These are phyloP conservation scores for Luvunga scandens DNA, from an alignment of 345 rosid genomes.

Conservation along the genomic window DNA sequence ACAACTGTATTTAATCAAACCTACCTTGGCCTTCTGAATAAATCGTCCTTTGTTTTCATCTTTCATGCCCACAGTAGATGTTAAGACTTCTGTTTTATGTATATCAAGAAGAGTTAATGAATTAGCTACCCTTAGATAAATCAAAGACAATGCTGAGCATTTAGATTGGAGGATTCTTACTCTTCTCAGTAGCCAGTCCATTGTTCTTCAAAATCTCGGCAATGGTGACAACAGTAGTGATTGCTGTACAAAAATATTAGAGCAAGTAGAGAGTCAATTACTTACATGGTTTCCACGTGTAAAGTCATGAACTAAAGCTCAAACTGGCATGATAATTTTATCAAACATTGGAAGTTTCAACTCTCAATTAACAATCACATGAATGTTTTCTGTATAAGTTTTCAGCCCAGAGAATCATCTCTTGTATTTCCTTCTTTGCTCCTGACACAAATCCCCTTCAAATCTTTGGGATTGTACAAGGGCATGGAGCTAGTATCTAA, in stretches of 20 bases:
- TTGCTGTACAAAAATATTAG: constrained; percentile 35
- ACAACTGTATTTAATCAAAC: neutral
- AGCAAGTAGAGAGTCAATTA: too few relatives aligned
- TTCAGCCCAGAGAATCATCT: neutral
- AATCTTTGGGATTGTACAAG: neutral
- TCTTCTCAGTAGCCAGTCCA: constrained; percentile 82
- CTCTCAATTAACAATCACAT: neutral
- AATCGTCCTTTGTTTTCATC: constrained; percentile 76
- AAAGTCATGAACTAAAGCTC: neutral
- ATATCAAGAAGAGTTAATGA: neutral
- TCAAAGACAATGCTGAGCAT: neutral
- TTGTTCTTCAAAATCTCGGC: constrained; percentile 94
- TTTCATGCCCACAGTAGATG: constrained; percentile 84
- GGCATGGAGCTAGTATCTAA: neutral
- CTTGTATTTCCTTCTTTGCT: neutral
- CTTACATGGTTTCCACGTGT: neutral
- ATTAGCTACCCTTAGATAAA: neutral
- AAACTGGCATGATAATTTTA: neutral
- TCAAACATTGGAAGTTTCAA: neutral
- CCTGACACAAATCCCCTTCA: neutral
- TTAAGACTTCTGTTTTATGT: constrained; percentile 58
- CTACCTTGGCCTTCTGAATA: constrained; percentile 87
- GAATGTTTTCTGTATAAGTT: neutral
- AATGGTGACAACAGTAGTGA: constrained; percentile 73
- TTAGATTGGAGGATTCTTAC: constrained; percentile 32